Evolutionary conservation across 108 stramenopile species (phyloP).

Genomic region (Fistulifera solaris): DNA sequence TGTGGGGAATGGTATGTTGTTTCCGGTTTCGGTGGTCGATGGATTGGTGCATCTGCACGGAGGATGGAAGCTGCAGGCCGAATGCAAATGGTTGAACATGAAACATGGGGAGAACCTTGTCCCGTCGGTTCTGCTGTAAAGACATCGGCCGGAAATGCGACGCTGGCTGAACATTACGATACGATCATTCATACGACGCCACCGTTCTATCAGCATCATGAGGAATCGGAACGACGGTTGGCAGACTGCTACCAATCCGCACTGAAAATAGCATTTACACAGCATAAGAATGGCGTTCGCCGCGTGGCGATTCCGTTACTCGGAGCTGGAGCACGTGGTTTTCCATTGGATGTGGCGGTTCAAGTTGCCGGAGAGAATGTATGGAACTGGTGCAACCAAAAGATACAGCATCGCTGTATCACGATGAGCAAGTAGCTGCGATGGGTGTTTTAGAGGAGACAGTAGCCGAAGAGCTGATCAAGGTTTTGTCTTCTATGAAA

Average conservation of each 20-base stretch:
- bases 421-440: too few species aligned
- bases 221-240: conserved; percentile 1
- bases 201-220: conserved; percentile 46
- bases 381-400: conserved; percentile 5
- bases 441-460: too few species aligned
- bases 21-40: conserved; percentile 54
- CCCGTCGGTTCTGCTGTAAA: conserved; percentile 46
- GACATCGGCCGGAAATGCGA: conserved; percentile 28
- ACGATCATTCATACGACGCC: conserved; percentile 54
- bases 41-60: conserved; percentile 73
- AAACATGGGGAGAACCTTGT: conserved; percentile 12
- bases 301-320: conserved; percentile 54
- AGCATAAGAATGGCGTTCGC: neutral
- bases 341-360: conserved; percentile 43
- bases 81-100: conserved; percentile 9
- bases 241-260: conserved; percentile 8
- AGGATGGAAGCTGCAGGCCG: conserved; percentile 31
- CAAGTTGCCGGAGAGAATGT: conserved; percentile 26
- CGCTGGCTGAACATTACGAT: conserved; percentile 26
- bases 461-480: too few species aligned
- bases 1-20: conserved; percentile 63
- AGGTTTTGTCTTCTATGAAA: too few species aligned
- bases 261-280: conserved; percentile 15
- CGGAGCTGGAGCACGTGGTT: conserved; percentile 67
- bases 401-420: too few species aligned